Percentiles rank a stretch among this genome's conserved stretches.
Conservation (phyloP, 2,329 filamentous ascomycete genomes). For the Sporothrix sp. region DNA sequence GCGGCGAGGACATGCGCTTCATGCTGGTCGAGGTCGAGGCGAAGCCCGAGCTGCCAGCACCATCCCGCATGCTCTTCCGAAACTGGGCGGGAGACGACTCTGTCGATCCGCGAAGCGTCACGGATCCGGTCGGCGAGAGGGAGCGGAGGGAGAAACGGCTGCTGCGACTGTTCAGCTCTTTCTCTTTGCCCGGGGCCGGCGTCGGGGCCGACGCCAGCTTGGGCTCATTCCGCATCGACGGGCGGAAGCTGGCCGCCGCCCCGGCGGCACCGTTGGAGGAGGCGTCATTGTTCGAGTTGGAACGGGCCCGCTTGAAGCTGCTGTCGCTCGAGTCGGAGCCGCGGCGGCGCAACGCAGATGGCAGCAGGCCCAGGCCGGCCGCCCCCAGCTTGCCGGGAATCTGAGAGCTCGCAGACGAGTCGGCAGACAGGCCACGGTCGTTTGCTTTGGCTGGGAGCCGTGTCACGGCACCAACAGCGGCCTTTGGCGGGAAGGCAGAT, state of each 20-base stretch:
- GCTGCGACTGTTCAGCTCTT: conserved; percentile 11
- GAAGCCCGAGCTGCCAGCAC: conserved; percentile 22
- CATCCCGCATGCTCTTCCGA: conserved; percentile 38
- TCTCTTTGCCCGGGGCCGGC: conserved; percentile 10
- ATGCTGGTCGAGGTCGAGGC: not conserved
- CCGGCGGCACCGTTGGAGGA: conserved; percentile 9
- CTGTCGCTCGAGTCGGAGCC: conserved; percentile 63
- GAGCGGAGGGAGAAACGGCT: conserved; percentile 58
- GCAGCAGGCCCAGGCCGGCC: conserved; percentile 17
- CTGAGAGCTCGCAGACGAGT: conserved; percentile 17
- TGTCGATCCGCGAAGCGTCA: conserved; percentile 37
- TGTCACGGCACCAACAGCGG: not conserved
- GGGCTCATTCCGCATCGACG: conserved; percentile 55
- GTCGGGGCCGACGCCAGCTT: conserved; percentile 20
- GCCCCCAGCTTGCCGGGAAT: conserved; percentile 14
- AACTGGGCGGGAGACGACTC: conserved; percentile 34
- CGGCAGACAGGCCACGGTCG: conserved; percentile 26
- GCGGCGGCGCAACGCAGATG: conserved; percentile 38
- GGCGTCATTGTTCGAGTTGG: not conserved
- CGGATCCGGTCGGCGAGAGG: conserved; percentile 54
- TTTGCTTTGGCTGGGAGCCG: not conserved
- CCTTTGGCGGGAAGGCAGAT: conserved; percentile 1
- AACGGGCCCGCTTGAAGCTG: conserved; percentile 59
- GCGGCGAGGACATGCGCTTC: conserved; percentile 18
- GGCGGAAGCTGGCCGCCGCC: conserved; percentile 54